Evolutionary conservation across 306 rosid species (phyloP), one percentile per base, ranked within the genome.

Genomic region (Inga oerstediana): DNA sequence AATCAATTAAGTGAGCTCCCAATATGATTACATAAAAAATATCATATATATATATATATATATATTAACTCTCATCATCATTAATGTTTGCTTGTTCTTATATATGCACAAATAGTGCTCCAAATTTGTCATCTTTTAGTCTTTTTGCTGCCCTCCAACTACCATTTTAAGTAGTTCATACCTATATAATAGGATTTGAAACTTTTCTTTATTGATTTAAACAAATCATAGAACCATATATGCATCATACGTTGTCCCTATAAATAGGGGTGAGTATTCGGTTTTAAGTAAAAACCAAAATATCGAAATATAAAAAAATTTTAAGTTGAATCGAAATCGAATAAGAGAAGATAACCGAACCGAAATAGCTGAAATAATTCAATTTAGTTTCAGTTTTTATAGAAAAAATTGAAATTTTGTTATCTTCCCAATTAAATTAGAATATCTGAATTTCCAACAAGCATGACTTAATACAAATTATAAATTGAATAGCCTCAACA

Each of bases 1-100:
- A 81, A 79, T 84, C 90, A 82, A 76, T 77, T 77, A 84, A 51
- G 35, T 44, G 79, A 78, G 27, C 62, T 71, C 68, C 6, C 5
- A 7, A 74, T 72, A 68, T 81, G 67, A 80, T 83, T 87, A 48
- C 3, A 45, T 14, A 39, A 1, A 68, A 3, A 17, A 3, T 1
- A 2, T 16, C 4, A 65, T 3, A 72, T 27, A 27, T 1, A 65
- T 3, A 72, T 14, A 51, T 27, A 56, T 4, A 8, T 9, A 8
- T 13, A 12, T 65, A 67, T 64, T 30, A 48, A 64, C 30, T 9
- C 76, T 14, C 67, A 79, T 34, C 59, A 68, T 67, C n/a, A 52
- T 14, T 54, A 54, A 20, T 52, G 69, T 9, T 52, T 76, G 78
- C 41, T 74, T 58, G 44, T 27, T 32, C 34, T 65, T 65, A 32